phyloP scores from a whole-genome alignment of 257 asterid genomes.

The Solanum bulbocastanum region DNA sequence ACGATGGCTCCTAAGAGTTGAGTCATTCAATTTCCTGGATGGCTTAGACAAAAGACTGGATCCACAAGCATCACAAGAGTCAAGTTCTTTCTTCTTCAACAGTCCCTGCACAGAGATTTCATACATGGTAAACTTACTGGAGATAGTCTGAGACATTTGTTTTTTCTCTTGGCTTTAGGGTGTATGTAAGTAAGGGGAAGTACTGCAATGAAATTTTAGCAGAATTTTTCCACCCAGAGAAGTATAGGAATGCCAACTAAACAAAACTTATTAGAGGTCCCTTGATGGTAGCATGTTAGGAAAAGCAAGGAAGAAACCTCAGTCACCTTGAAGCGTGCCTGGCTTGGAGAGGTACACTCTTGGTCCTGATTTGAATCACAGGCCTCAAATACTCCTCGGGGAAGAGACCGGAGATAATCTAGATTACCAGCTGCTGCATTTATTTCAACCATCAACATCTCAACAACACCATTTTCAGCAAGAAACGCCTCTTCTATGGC shows the following conservation, averaged over 20 bases:
- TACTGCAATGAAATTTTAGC: neutral
- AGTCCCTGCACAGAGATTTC: slow-evolving; percentile 32
- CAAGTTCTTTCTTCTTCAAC: slow-evolving; percentile 35
- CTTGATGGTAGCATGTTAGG: neutral
- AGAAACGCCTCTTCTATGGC: slow-evolving; percentile 96
- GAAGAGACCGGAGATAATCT: slow-evolving; percentile 56
- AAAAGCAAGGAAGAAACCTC: neutral
- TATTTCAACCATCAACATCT: slow-evolving; percentile 89
- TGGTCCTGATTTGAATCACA: slow-evolving; percentile 50
- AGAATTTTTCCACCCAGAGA: neutral
- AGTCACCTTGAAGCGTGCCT: slow-evolving; percentile 27
- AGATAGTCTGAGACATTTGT: neutral
- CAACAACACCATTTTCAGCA: slow-evolving; percentile 80
- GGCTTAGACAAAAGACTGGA: slow-evolving; percentile 36
- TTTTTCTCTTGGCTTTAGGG: neutral
- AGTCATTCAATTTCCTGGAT: slow-evolving; percentile 39
- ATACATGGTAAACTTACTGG: neutral
- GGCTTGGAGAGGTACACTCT: slow-evolving; percentile 40
- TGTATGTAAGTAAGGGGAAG: neutral
- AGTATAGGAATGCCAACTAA: neutral
- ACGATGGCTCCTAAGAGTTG: slow-evolving; percentile 46
- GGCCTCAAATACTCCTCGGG: slow-evolving; percentile 56
- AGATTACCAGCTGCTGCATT: slow-evolving; percentile 85
- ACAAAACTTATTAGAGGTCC: neutral
- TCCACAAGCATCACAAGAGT: slow-evolving; percentile 85